Percentiles rank a stretch among this genome's conserved stretches.
These are phyloP conservation scores for Dillenia suffruticosa DNA, from an alignment of 164 flowering plant genomes.

Conservation along the genomic window DNA sequence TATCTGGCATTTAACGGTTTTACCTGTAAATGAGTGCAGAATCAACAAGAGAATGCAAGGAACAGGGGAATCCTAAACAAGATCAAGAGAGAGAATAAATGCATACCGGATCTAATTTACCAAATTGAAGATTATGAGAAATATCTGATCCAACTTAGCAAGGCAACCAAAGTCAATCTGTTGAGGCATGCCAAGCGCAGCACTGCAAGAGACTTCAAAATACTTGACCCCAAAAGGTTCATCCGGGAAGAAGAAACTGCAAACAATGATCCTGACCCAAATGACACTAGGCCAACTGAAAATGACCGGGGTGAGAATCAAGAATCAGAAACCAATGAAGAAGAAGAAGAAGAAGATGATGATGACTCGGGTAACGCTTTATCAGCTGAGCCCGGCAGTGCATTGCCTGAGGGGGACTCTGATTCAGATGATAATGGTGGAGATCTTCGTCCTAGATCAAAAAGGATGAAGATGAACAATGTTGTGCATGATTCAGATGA, in stretches of 20 bases:
- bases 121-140: constrained; percentile 87
- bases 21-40: constrained; percentile 31
- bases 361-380: constrained; percentile 26
- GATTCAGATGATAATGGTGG: constrained; percentile 43
- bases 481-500: constrained; percentile 73
- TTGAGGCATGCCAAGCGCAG: constrained; percentile 85
- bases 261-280: constrained; percentile 17
- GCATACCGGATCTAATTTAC: constrained; percentile 79
- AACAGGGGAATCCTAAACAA: constrained; percentile 46
- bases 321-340: constrained; percentile 37
- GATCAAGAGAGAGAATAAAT: constrained; percentile 75
- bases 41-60: constrained; percentile 49
- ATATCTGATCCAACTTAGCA: constrained; percentile 80
- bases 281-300: constrained; percentile 18
- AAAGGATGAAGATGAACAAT: constrained; percentile 37
- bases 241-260: constrained; percentile 31
- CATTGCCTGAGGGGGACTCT: constrained; percentile 38
- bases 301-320: constrained; percentile 21
- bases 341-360: constrained; percentile 40
- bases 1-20: not conserved
- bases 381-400: constrained; percentile 27
- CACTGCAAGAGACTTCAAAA: constrained; percentile 73
- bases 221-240: constrained; percentile 28
- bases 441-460: constrained; percentile 24
- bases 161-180: constrained; percentile 61